Conservation (phyloP, 192 early-diverging fungal species). For the Backusella tuberculispora region DNA sequence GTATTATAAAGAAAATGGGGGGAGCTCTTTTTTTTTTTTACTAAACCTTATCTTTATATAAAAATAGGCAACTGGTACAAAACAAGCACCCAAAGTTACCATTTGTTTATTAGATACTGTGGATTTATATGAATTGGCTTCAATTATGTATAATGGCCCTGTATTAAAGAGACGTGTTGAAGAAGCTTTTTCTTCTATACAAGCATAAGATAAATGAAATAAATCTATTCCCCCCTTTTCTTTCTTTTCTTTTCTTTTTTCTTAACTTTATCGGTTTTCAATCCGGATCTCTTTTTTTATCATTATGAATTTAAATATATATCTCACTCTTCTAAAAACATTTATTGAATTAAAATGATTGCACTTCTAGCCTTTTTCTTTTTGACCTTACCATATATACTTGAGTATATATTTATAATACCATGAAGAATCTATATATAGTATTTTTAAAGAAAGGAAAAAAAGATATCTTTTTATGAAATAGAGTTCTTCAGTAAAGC, state of each 20-base stretch:
- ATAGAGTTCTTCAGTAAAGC: too few relatives aligned
- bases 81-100: constrained; percentile 42
- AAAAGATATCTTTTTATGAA: too few relatives aligned
- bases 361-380: too few relatives aligned
- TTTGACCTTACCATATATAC: too few relatives aligned
- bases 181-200: constrained; percentile 20
- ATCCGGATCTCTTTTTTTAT: not conserved
- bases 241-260: not conserved
- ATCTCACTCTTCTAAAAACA: too few relatives aligned
- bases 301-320: too few relatives aligned
- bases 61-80: constrained; percentile 26
- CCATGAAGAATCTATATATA: too few relatives aligned
- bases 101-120: constrained; percentile 44
- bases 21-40: not conserved
- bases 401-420: too few relatives aligned
- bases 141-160: constrained; percentile 40
- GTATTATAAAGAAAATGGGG: not conserved
- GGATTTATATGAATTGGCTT: constrained; percentile 41
- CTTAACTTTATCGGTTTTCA: not conserved
- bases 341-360: too few relatives aligned
- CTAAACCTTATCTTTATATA: not conserved
- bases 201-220: constrained; percentile 5
- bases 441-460: too few relatives aligned
- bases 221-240: not conserved
- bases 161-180: constrained; percentile 17